Conservation (phyloP, 1,284 basidiomycete genomes). For the Exobasidium rhododendri region DNA sequence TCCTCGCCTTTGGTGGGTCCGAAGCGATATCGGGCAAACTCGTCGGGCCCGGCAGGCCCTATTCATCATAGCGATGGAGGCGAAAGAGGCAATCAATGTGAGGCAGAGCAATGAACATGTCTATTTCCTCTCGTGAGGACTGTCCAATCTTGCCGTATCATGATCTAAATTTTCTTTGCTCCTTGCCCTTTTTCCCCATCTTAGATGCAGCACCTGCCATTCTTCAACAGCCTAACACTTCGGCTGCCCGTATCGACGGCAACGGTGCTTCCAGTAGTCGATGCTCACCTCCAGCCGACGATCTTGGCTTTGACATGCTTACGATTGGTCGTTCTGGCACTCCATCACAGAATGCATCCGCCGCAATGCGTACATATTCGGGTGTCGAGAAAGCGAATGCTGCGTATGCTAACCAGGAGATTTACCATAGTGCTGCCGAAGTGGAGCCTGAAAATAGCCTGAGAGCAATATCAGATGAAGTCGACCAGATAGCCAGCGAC, state of each 20-base stretch:
- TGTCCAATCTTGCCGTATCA: no score
- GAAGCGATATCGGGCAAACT: background rate
- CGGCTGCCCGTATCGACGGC: slow-evolving; percentile 36
- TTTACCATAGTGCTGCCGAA: slow-evolving; percentile 41
- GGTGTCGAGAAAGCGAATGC: slow-evolving; percentile 32
- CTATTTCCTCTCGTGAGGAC: no score
- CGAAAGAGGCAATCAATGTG: no score
- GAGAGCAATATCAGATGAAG: slow-evolving; percentile 39
- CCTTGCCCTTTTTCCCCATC: background rate
- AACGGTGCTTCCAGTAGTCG: slow-evolving; percentile 4
- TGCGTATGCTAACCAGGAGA: slow-evolving; percentile 42
- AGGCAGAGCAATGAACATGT: no score
- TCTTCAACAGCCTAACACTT: slow-evolving; percentile 45
- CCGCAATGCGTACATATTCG: slow-evolving; percentile 10
- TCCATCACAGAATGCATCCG: slow-evolving; percentile 11
- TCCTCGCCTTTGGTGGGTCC: slow-evolving; percentile 16
- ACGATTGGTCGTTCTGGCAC: slow-evolving; percentile 16
- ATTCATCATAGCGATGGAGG: background rate
- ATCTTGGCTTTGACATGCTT: slow-evolving; percentile 42
- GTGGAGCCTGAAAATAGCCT: slow-evolving; percentile 40
- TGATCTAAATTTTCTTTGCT: background rate
- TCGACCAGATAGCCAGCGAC: slow-evolving; percentile 38
- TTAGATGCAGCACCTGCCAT: slow-evolving; percentile 13
- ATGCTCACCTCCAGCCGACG: slow-evolving; percentile 40
- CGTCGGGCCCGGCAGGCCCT: background rate